phyloP scores from a whole-genome alignment of 2,329 filamentous ascomycete genomes.

The Sporothrix pseudoabietina region DNA sequence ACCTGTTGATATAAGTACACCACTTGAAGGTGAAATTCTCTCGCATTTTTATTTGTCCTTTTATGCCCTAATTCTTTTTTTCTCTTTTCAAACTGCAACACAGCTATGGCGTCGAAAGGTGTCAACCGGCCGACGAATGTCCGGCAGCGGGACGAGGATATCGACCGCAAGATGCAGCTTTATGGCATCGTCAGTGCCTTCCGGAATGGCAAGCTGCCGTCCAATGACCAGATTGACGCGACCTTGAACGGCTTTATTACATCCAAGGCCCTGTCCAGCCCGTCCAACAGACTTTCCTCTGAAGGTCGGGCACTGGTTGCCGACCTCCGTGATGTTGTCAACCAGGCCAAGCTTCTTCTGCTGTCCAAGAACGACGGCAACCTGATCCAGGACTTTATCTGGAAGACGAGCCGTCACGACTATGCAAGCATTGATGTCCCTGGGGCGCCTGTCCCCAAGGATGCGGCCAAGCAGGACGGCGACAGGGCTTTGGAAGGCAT shows the following conservation, averaged over 20 bases:
- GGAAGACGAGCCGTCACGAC: constrained; percentile 80
- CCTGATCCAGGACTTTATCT: constrained; percentile 94
- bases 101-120: constrained; percentile 12
- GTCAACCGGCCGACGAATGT: constrained; percentile 75
- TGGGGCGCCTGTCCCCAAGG: constrained; percentile 70
- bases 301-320: constrained; percentile 79
- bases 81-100: neutral
- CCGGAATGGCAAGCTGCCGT: constrained; percentile 84
- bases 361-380: constrained; percentile 95
- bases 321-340: constrained; percentile 78
- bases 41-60: neutral
- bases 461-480: constrained; percentile 77
- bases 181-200: constrained; percentile 91
- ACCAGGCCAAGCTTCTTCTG: constrained; percentile 80
- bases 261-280: constrained; percentile 68
- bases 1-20: neutral
- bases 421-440: constrained; percentile 65
- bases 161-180: constrained; percentile 91
- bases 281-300: constrained; percentile 73
- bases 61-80: neutral
- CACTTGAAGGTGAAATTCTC: neutral
- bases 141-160: constrained; percentile 78
- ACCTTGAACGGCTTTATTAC: constrained; percentile 85
- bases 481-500: constrained; percentile 82
- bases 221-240: constrained; percentile 94